Base-by-base conservation (phyloP, 495 filamentous ascomycete species). In the Xylaria venustula region DNA sequence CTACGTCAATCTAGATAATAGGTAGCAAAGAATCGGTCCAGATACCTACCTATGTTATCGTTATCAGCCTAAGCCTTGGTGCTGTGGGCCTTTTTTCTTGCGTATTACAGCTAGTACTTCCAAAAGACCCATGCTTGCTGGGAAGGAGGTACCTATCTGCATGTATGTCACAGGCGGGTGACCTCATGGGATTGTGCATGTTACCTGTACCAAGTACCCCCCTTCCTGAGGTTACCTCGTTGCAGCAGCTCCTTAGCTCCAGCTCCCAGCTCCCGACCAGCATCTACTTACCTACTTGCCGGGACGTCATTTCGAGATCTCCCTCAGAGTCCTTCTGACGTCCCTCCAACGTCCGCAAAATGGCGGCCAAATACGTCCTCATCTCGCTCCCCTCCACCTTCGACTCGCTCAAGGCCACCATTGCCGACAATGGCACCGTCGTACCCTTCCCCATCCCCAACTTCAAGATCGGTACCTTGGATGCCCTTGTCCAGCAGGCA, bases 391-490 rank as follows among this genome's bases (percentile, higher is more conserved):
- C 79, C 44, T 68, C 75, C 40, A 73, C 94, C 61, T 78, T 93
- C 66, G 75, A 85, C 30, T 83, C 88, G 50, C 69, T 98, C 32
- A 85, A 84, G 63, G 70, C 88, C 47, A 90, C 90, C 12, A 79
- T 97, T 58, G 77, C 84, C 34, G 90, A 97, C 55, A 86, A 90
- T 68, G 92, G 90, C 66, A 85, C 85, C 44, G 86, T 90, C 19
- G 79, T 85, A 48, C 87, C 88, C 7, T 97, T 97, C 68, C 73
- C 83, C 12, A 90, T 98, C 61, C 94, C 94, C 2, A 88, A 90
- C 41, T 96, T 98, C 82, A 98, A 98, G 78, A 96, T 98, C 74
- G 94, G 94, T 52, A 96, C 94, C 1, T 82, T 98, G 49, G 94
- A 98, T 75, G 91, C 90, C 42, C 79, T 98, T n/a, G 92, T 98